Evolutionary conservation across 1,139 yeast genomes (phyloP).

Genomic region (Debaryomyces subglobosus): DNA sequence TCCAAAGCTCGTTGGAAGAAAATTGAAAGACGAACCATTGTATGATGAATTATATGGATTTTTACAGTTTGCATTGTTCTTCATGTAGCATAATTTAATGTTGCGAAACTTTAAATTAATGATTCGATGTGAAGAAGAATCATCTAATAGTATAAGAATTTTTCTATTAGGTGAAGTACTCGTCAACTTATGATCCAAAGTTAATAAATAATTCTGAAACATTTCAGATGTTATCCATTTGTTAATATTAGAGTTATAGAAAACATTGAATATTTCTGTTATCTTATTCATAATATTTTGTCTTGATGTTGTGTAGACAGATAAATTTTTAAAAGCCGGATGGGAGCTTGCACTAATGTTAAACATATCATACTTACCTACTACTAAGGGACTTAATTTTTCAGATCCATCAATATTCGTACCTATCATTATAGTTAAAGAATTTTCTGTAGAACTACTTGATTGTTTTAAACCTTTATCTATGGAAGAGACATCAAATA

Average conservation of each 20-base stretch:
- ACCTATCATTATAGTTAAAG: slow-evolving; percentile 64
- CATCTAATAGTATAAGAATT: slow-evolving; percentile 59
- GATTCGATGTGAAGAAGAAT: slow-evolving; percentile 64
- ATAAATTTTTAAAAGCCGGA: slow-evolving; percentile 32
- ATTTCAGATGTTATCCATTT: slow-evolving; percentile 69
- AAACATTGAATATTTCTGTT: slow-evolving; percentile 53
- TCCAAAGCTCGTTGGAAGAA: slow-evolving; percentile 68
- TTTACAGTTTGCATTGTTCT: slow-evolving; percentile 44
- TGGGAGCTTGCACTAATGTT: slow-evolving; percentile 43
- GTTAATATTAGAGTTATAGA: slow-evolving; percentile 62
- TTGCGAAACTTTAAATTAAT: slow-evolving; percentile 58
- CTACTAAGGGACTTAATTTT: slow-evolving; percentile 60
- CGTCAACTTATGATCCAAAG: slow-evolving; percentile 57
- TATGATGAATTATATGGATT: slow-evolving; percentile 40
- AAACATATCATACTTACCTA: slow-evolving; percentile 62
- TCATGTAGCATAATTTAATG: slow-evolving; percentile 49
- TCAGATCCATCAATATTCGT: slow-evolving; percentile 66
- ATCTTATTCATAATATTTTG: slow-evolving; percentile 46
- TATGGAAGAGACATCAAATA: slow-evolving; percentile 50
- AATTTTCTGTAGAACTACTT: slow-evolving; percentile 52
- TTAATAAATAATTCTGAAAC: slow-evolving; percentile 63
- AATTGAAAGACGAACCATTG: slow-evolving; percentile 47
- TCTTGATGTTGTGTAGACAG: slow-evolving; percentile 21
- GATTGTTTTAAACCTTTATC: slow-evolving; percentile 50
- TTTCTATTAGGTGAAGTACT: slow-evolving; percentile 46